Base-by-base conservation (phyloP, 139 green algal genomes). In the Tetraselmis striata region DNA sequence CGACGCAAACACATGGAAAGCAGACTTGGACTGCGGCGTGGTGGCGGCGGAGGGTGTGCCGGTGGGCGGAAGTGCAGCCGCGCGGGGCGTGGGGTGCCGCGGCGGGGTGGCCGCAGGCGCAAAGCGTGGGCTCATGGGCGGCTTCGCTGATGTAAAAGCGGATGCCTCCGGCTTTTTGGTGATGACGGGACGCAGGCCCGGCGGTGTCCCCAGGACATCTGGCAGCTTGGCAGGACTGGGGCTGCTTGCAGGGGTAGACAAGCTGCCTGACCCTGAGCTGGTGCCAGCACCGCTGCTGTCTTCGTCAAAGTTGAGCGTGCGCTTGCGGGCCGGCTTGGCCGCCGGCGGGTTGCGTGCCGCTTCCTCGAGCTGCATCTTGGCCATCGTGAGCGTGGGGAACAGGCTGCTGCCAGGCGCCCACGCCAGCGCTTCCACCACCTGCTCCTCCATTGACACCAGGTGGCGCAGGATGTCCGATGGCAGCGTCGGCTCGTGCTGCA, bases 401-500 rank as follows among this genome's bases (percentile, higher is more conserved):
- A 97, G 85, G 28, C 86, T 86, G 29, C 85, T 93, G 25, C 90
- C 91, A 0, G 82, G 59, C 59, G 90, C 76, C 93, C 93, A 97
- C 0, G 91, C 93, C 45, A 94, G 84, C 22, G 30, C 79, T 82
- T 97, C 93, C 22, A 97, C 29, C 31, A 94, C 90, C 30, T 81
- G 83, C 83, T 96, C 92, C 77, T 97, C 92, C 23, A 97, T 87
- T 26, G 82, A 59, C 75, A 92, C 90, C 76, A 97, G 76, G 85
- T 97, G 93, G 2, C 89, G 88, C 82, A 93, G 92, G 2, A 97
- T 79, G 74, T 95, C 92, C 28, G 85, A 85, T 45, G 80, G 77
- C 83, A 95, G 26, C 0, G 28, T 77, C 0, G 85, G 77, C 67
- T 90, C 75, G 74, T 89, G 79, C 26, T 80, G 83, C 0, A 96